Evolutionary conservation across 768 basidiomycete genomes (phyloP), one percentile per base, ranked within the genome.

Genomic region (Boletus tomentosulus): DNA sequence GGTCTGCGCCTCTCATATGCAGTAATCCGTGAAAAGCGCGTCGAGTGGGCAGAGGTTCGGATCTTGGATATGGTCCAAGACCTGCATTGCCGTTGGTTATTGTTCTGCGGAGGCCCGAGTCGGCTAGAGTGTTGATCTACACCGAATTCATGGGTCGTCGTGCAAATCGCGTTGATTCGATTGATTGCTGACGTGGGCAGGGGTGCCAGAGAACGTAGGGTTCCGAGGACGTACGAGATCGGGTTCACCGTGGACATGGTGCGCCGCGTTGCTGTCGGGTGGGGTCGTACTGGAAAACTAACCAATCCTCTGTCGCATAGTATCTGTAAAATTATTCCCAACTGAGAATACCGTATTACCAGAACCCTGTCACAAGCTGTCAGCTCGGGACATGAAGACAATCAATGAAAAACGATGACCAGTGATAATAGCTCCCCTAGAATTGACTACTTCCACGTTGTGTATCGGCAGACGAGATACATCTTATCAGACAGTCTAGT

Each of bases 21-120:
- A 70, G 51, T 72, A 70, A 48, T 70, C 67, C n/a, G 35, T 50
- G 55, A 72, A 63, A 16, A 69, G 61, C 44, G 66, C 64, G 45
- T 72, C 68, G 16, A 72, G 65, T 10, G 72, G 70, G 44, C 68
- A 65, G 15, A 66, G 30, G 11, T 28, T 65, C 5, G 64, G 62
- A 50, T 68, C 64, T 22, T 55, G 25, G 45, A 72, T 72, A 48
- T 71, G 71, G 53, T 68, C 48, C 60, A 69, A 58, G 10, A 56
- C 64, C 62, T 33, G 47, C 62, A 37, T 60, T 57, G 3, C 66
- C 67, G 35, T 62, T 56, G 28, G 44, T 71, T 66, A 49, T 63
- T 62, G 50, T 69, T 58, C 71, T 73, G 51, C 34, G 28, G 10
- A 39, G 55, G 3, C 31, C 33, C 46, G 55, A n/a, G 31, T 33